phyloP scores from a whole-genome alignment of 2,329 filamentous ascomycete species.

The Ophiosphaerella korrae region DNA sequence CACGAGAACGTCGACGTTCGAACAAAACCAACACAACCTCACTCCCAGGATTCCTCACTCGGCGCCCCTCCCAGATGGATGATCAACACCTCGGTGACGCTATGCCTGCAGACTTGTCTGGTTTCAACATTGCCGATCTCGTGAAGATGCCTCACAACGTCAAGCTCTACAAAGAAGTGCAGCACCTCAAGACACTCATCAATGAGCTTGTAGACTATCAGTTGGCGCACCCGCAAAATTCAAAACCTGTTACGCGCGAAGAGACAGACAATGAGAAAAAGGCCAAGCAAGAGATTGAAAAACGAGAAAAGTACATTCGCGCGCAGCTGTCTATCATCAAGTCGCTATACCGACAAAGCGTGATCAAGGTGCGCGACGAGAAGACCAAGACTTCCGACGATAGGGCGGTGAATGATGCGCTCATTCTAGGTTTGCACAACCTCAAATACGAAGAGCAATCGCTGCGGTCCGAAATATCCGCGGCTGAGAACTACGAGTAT shows the following conservation, averaged over 20 bases:
- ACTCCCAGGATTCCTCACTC: no score
- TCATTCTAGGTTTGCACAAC: slow-evolving; percentile 93
- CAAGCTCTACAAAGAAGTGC: slow-evolving; percentile 36
- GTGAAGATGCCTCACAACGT: slow-evolving; percentile 39
- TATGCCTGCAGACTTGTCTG: slow-evolving; percentile 19
- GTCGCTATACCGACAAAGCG: slow-evolving; percentile 79
- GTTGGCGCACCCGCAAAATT: slow-evolving; percentile 28
- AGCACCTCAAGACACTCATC: slow-evolving; percentile 38
- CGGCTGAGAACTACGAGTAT: slow-evolving; percentile 90
- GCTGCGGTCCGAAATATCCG: slow-evolving; percentile 84
- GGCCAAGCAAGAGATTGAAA: slow-evolving; percentile 29
- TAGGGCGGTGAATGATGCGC: slow-evolving; percentile 84
- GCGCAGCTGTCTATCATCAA: slow-evolving; percentile 66
- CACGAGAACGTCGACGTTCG: no score
- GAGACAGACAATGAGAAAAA: slow-evolving; percentile 34
- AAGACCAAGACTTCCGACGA: slow-evolving; percentile 86
- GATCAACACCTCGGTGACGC: slow-evolving; percentile 6
- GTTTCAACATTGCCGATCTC: slow-evolving; percentile 30
- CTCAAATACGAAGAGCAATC: slow-evolving; percentile 95
- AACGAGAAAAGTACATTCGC: slow-evolving; percentile 73
- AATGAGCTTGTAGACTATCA: slow-evolving; percentile 42
- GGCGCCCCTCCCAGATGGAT: background rate
- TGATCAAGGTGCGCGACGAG: slow-evolving; percentile 80
- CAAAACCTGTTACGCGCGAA: slow-evolving; percentile 23
- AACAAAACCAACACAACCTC: no score